phyloP scores from a whole-genome alignment of 495 filamentous ascomycete genomes.

The Penicillium steckii region DNA sequence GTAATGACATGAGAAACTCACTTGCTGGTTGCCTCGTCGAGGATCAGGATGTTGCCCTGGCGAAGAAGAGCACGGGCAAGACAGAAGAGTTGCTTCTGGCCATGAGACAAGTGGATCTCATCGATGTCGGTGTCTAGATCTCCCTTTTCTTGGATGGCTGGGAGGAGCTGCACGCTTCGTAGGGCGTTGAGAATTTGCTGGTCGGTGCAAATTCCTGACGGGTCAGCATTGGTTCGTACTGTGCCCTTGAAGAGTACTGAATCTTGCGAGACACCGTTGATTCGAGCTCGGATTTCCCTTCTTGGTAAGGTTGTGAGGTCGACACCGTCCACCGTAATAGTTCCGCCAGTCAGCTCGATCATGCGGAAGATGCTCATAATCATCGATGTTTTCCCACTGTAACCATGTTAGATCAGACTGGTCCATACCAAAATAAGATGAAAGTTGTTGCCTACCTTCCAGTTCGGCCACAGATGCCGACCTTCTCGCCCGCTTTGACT shows the following conservation, averaged over 20 bases:
- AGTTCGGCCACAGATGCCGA: constrained; percentile 53
- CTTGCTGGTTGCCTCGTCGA: constrained; percentile 55
- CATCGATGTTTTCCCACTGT: constrained; percentile 50
- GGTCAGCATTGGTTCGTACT: constrained; percentile 52
- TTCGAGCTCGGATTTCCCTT: constrained; percentile 44
- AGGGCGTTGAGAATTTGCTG: constrained; percentile 46
- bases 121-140: constrained; percentile 52
- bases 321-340: constrained; percentile 47
- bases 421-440: not conserved
- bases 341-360: constrained; percentile 43
- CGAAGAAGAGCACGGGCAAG: constrained; percentile 61
- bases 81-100: constrained; percentile 64
- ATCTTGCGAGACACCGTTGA: constrained; percentile 57
- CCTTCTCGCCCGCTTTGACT: constrained; percentile 55
- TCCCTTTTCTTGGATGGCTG: constrained; percentile 48
- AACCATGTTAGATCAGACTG: not conserved
- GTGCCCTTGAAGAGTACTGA: constrained; percentile 50
- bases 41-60: constrained; percentile 42
- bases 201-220: constrained; percentile 24
- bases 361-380: constrained; percentile 55
- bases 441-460: constrained; percentile 37
- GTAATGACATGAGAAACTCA: constrained; percentile 26
- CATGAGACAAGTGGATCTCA: constrained; percentile 53
- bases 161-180: constrained; percentile 46
- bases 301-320: constrained; percentile 47